Percentiles rank a stretch among this genome's conserved stretches.
phyloP scores from a whole-genome alignment of 1,139 yeast genomes.

The Candida labiduridarum region DNA sequence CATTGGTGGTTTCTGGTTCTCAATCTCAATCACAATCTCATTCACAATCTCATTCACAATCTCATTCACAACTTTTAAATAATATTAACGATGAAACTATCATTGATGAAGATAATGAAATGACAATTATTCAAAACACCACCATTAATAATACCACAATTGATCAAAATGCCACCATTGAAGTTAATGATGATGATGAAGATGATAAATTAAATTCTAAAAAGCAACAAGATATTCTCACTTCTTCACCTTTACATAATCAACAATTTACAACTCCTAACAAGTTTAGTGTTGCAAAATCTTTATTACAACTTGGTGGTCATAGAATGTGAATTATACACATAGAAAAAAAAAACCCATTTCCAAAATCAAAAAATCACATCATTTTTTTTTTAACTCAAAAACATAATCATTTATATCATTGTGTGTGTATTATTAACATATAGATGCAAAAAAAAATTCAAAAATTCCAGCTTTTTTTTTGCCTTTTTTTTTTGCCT shows the following conservation, averaged over 20 bases:
- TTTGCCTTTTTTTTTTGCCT: neutral
- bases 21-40: conserved; percentile 12
- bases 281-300: conserved; percentile 51
- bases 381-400: no score
- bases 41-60: conserved; percentile 11
- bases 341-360: no score
- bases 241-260: conserved; percentile 38
- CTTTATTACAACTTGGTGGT: conserved; percentile 48
- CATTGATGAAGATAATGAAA: conserved; percentile 37
- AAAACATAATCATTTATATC: neutral
- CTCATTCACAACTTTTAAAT: conserved; percentile 2
- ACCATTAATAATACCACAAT: conserved; percentile 18
- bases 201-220: conserved; percentile 3
- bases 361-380: no score
- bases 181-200: conserved; percentile 12
- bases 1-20: conserved; percentile 9
- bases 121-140: conserved; percentile 20
- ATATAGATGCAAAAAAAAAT: neutral
- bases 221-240: conserved; percentile 20
- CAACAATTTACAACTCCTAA: conserved; percentile 50
- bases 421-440: neutral
- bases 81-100: conserved; percentile 30
- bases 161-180: conserved; percentile 18
- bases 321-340: conserved; percentile 21
- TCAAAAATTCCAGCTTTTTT: no score